Base-by-base conservation (phyloP, 163 green algal species). In the Scenedesmus sp. region DNA sequence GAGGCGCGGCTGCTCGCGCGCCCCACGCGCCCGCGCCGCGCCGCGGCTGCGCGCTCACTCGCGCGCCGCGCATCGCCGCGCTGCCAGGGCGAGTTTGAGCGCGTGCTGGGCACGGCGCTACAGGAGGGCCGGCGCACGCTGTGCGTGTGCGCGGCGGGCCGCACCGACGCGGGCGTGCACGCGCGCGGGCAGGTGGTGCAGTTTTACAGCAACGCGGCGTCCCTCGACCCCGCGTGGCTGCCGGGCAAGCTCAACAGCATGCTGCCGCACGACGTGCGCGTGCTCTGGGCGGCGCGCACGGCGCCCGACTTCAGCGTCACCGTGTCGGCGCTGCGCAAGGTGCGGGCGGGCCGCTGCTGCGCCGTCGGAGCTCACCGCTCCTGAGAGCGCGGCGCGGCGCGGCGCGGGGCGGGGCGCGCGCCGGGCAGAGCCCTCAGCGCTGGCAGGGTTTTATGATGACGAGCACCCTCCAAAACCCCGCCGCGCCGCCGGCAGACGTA, bases 81-180 rank as follows among this genome's bases (percentile, higher is more conserved):
- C 66, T 91, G 11, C n/a, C 88, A 93, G 60, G 73, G 60, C 0
- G n/a, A 57, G 17, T 44, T 94, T 42, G 88, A 94, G 62, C 42
- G 45, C 0, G 86, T 83, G 2, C 63, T 94, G 33, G 51, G 28
- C 51, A 83, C 56, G 0, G 60, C 87, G 22, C 83, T 86, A 18
- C 54, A 75, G 7, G 66, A 90, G 70, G 28, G 63, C 0, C 70
- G 87, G n/a, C 47, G 69, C 17, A 75, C 36, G 18, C 65, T 92
- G 29, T 71, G 81, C 14, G 76, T 94, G 75, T 79, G 87, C 31
- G 87, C 83, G 0, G 88, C 87, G 2, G 90, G 90, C 14, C 80
- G 90, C 1, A 94, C 90, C 0, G 90, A 94, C 65, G 70, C 88
- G 18, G 90, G 90, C 1, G 90, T 93, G 69, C 89, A 93, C 36